A percentile compares a stretch with the other conserved stretches of the same genome.
These are phyloP conservation scores for Penicillium carneum DNA, from an alignment of 2,329 filamentous ascomycete genomes.

Conservation along the genomic window DNA sequence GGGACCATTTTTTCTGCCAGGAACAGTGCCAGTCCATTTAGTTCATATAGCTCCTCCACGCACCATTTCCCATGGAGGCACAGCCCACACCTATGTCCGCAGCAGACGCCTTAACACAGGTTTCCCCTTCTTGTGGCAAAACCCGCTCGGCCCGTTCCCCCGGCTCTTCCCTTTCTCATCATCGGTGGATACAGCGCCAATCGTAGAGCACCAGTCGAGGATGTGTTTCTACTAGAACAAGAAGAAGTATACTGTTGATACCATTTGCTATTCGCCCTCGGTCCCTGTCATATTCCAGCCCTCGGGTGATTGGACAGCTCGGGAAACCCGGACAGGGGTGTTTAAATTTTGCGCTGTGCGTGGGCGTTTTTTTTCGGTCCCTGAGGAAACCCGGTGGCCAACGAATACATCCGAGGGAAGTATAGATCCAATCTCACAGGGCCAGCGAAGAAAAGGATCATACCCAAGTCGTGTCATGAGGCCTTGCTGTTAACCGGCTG, in stretches of 20 bases:
- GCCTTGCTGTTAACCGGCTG: slow-evolving; percentile 20
- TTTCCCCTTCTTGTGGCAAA: slow-evolving; percentile 31
- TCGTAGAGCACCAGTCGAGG: slow-evolving; percentile 15
- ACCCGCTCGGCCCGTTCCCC: slow-evolving; percentile 40
- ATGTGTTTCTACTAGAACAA: slow-evolving; percentile 5
- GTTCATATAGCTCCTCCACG: neutral
- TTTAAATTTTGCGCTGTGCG: neutral
- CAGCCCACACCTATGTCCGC: slow-evolving; percentile 13
- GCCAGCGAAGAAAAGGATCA: neutral
- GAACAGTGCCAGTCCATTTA: slow-evolving; percentile 9
- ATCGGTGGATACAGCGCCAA: slow-evolving; percentile 27
- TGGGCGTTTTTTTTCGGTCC: neutral
- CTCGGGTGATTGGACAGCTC: neutral
- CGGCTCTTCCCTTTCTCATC: slow-evolving; percentile 36
- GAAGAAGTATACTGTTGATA: slow-evolving; percentile 7
- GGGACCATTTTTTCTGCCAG: slow-evolving; percentile 17
- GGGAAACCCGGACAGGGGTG: neutral
- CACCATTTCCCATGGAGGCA: slow-evolving; percentile 10
- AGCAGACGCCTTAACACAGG: neutral
- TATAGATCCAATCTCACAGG: slow-evolving; percentile 6
- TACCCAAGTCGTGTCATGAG: neutral
- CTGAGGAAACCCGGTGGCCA: slow-evolving; percentile 22
- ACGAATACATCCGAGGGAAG: slow-evolving; percentile 10
- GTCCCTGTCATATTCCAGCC: slow-evolving; percentile 9
- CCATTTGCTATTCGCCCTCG: slow-evolving; percentile 6